Base-by-base conservation (phyloP, 2,329 filamentous ascomycete species). In the Phaeosphaeriaceae sp. region DNA sequence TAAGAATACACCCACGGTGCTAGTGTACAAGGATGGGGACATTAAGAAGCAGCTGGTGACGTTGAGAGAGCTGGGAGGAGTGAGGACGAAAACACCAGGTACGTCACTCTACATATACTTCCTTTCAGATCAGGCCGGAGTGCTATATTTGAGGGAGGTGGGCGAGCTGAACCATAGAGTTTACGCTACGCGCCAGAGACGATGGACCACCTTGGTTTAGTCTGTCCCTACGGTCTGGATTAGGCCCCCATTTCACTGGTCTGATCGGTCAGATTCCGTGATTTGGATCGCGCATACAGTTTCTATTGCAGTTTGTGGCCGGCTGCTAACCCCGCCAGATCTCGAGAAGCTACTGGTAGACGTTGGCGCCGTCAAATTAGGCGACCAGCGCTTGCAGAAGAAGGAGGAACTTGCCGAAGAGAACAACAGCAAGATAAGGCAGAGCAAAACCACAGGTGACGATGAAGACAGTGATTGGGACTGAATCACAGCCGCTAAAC, bases 1-100 rank as follows among this genome's bases (percentile, higher is more conserved):
- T 71, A 86, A 86, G 56, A 99, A 99, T 76, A 97, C 93, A 57
- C 95, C 95, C 1, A 99, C 95, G 0, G 92, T 99, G 36, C 75
- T 99, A 62, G 86, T 97, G 0, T 99, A 99, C 80, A 90, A 89
- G 74, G 92, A 97, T 69, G 93, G 92, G 19, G 92, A 99, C 74
- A 97, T 99, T 65, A 88, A 89, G 75, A 92, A 88, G 80, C 95
- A 99, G 79, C 80, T 97, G 51, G 91, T 99, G n/a, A 98, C 94
- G 3, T 80, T 99, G 63, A 85, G 87, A 69, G 91, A 92, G 53
- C 78, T 98, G 47, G 88, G 88, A 10, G 95, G 95, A 3, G 61
- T 63, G 36, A 64, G 66, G 44, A 77, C 75, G 7, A 70, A 52
- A 21, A 66, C 40, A 22, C 17, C 27, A 19, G 53, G 53, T 54